phyloP scores from a whole-genome alignment of 1,284 basidiomycete species.

The Puccinia triticina region DNA sequence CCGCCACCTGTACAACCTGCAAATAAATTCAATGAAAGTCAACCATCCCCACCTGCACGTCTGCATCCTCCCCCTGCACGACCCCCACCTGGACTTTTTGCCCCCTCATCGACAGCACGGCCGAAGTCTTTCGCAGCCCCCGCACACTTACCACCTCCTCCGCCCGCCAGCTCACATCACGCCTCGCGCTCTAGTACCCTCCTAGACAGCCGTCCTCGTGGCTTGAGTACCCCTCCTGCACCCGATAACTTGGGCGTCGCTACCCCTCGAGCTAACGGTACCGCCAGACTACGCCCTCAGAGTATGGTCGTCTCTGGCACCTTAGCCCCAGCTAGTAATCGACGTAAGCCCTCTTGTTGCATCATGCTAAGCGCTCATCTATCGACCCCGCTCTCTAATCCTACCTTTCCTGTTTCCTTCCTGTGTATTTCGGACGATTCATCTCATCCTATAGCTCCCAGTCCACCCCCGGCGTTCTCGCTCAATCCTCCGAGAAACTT shows the following conservation, averaged over 20 bases:
- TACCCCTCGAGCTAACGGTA: slow-evolving; percentile 12
- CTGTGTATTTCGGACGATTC: neutral
- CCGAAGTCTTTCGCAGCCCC: slow-evolving; percentile 28
- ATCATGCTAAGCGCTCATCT: neutral
- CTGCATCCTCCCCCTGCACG: slow-evolving; percentile 48
- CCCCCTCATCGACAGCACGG: slow-evolving; percentile 17
- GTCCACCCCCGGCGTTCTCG: slow-evolving; percentile 40
- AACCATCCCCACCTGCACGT: slow-evolving; percentile 31
- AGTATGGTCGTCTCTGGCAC: slow-evolving; percentile 43
- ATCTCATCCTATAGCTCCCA: slow-evolving; percentile 21
- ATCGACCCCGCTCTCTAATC: neutral
- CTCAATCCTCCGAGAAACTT: slow-evolving; percentile 48
- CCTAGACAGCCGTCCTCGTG: slow-evolving; percentile 27
- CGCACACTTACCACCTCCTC: slow-evolving; percentile 44
- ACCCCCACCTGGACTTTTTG: neutral
- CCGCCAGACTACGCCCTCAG: slow-evolving; percentile 25
- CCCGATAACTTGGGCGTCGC: neutral
- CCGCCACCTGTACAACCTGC: slow-evolving; percentile 47
- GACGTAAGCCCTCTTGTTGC: slow-evolving; percentile 30
- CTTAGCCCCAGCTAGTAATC: slow-evolving; percentile 18
- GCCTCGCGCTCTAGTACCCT: neutral
- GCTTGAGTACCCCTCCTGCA: slow-evolving; percentile 26
- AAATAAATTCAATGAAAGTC: neutral
- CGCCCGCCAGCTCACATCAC: slow-evolving; percentile 11
- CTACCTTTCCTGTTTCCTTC: neutral